Conservation (phyloP, 768 basidiomycete species). For the Pleurotus cornucopiae region DNA sequence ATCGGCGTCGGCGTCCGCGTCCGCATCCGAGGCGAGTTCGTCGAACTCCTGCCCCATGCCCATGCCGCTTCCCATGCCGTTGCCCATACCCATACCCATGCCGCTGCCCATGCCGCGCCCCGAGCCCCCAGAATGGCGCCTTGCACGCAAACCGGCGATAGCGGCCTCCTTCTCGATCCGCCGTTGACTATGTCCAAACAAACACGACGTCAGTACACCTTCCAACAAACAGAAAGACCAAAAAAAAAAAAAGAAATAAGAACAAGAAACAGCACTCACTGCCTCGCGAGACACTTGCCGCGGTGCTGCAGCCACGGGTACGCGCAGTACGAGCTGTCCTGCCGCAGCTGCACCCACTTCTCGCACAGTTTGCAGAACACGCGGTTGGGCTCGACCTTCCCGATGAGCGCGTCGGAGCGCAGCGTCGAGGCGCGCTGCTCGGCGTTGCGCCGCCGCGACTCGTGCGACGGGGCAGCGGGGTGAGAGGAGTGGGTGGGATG, state of each 20-base stretch:
- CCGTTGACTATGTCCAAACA: slow-evolving; percentile 39
- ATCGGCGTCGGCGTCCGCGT: slow-evolving; percentile 7
- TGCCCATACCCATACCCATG: background rate
- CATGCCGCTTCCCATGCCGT: slow-evolving; percentile 7
- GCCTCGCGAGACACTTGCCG: slow-evolving; percentile 66
- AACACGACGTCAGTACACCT: no score
- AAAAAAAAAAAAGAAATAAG: background rate
- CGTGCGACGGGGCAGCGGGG: slow-evolving; percentile 36
- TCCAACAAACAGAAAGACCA: background rate
- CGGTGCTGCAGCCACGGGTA: slow-evolving; percentile 82
- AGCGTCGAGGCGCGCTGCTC: slow-evolving; percentile 75
- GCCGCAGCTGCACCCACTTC: slow-evolving; percentile 81
- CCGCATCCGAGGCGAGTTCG: slow-evolving; percentile 22
- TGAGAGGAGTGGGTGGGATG: no score
- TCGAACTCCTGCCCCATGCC: slow-evolving; percentile 20
- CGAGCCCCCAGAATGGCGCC: slow-evolving; percentile 13
- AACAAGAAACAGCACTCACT: slow-evolving; percentile 39
- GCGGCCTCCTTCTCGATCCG: slow-evolving; percentile 53
- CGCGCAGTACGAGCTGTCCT: slow-evolving; percentile 75
- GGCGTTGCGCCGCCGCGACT: slow-evolving; percentile 70
- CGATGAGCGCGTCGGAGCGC: slow-evolving; percentile 59
- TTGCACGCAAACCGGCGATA: slow-evolving; percentile 40
- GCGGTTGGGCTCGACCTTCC: slow-evolving; percentile 66
- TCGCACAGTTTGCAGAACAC: slow-evolving; percentile 73
- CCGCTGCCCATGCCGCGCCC: background rate